phyloP scores from a whole-genome alignment of 805 yeast genomes.

The Zygoascus bituminiphila region DNA sequence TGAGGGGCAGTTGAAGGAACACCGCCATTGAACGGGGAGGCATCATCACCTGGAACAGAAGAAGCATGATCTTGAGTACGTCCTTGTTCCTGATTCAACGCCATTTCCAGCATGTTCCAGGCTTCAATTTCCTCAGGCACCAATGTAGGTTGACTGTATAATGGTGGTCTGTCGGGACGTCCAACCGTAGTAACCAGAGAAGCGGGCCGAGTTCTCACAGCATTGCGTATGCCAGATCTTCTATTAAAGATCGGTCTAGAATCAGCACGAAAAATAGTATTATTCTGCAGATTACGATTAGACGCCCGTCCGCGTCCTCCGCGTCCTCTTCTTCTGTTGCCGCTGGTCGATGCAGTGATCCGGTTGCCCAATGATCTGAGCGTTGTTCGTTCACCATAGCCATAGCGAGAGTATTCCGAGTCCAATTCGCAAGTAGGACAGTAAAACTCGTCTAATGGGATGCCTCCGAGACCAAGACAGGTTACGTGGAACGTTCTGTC shows the following conservation, averaged over 20 bases:
- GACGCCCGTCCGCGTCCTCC: background rate
- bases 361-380: background rate
- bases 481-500: slow-evolving; percentile 26
- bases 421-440: slow-evolving; percentile 26
- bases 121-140: slow-evolving; percentile 22
- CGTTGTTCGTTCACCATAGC: background rate
- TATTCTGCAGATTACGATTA: background rate
- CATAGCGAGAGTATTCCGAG: background rate
- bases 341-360: too few relatives aligned
- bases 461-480: slow-evolving; percentile 25
- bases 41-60: background rate
- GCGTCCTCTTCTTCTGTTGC: background rate
- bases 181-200: background rate
- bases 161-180: background rate
- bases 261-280: background rate
- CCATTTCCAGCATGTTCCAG: slow-evolving; percentile 26
- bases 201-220: background rate
- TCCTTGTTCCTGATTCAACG: slow-evolving; percentile 9
- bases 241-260: background rate
- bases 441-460: slow-evolving; percentile 26
- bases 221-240: background rate
- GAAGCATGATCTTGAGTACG: background rate
- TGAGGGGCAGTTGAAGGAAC: too few relatives aligned
- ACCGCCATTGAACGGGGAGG: too few relatives aligned
- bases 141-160: slow-evolving; percentile 1